These are phyloP conservation scores for Botrytis squamosa DNA, from an alignment of 2,329 filamentous ascomycete genomes.

Conservation along the genomic window DNA sequence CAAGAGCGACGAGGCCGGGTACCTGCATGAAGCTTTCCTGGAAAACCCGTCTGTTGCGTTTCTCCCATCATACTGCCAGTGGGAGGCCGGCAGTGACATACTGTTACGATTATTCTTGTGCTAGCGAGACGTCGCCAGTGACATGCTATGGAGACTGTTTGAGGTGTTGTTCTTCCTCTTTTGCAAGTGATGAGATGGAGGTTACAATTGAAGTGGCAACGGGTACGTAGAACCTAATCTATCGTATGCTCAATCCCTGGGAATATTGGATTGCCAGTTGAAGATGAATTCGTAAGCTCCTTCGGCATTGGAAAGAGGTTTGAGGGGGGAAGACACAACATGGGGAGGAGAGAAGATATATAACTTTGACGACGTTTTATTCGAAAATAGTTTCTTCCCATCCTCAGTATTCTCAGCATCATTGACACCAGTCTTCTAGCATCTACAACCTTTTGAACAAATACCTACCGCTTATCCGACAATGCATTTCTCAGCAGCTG, in stretches of 20 bases:
- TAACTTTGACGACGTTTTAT: background rate
- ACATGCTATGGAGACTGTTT: background rate
- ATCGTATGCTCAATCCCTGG: background rate
- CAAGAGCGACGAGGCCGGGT: background rate
- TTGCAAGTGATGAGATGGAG: background rate
- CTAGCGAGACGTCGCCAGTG: background rate
- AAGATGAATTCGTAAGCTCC: slow-evolving; percentile 2
- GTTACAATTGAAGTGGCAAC: background rate
- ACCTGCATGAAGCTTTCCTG: background rate
- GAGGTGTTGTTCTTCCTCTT: background rate
- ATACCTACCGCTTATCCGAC: background rate
- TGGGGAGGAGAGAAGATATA: background rate
- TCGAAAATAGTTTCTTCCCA: background rate
- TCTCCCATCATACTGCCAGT: background rate
- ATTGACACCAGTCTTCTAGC: background rate
- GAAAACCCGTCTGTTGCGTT: background rate
- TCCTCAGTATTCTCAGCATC: background rate
- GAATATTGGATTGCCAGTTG: background rate
- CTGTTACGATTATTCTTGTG: background rate
- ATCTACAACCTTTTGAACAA: background rate
- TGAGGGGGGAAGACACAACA: background rate
- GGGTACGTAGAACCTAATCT: background rate
- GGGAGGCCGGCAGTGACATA: background rate
- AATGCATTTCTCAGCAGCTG: slow-evolving; percentile 1
- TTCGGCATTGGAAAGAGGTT: too few species aligned